Evolutionary conservation across 495 filamentous ascomycete species (phyloP).

Genomic region (Daldinia caldariorum): DNA sequence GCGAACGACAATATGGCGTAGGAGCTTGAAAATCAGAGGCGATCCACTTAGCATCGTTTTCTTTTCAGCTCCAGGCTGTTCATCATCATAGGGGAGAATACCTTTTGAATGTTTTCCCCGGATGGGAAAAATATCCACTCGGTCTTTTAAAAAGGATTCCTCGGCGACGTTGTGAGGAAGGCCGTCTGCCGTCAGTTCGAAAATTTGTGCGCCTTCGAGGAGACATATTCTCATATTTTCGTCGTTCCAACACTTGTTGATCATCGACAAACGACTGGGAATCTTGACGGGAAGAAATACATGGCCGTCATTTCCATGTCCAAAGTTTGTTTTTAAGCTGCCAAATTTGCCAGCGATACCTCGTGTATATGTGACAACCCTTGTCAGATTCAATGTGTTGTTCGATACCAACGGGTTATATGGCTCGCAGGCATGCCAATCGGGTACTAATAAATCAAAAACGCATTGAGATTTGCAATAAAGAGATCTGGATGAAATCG

Average conservation of each 20-base stretch:
- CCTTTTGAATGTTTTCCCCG: conserved; percentile 8
- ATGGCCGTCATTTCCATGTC: conserved; percentile 20
- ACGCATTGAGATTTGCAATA: conserved; percentile 25
- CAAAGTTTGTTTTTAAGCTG: conserved; percentile 11
- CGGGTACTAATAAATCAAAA: conserved; percentile 37
- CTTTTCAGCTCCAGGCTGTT: conserved; percentile 5
- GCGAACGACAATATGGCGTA: conserved; percentile 41
- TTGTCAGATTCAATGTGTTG: background rate
- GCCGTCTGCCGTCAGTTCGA: conserved; percentile 21
- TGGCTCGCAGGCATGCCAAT: conserved; percentile 35
- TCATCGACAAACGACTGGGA: conserved; percentile 1
- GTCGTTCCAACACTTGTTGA: conserved; percentile 19
- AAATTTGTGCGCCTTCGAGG: conserved; percentile 38
- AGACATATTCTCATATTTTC: conserved; percentile 25
- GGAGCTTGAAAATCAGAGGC: conserved; percentile 21
- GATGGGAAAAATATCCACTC: conserved; percentile 26
- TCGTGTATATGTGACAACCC: conserved; percentile 35
- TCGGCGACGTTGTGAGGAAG: conserved; percentile 5
- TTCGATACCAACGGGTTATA: conserved; percentile 12
- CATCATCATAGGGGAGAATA: conserved; percentile 45
- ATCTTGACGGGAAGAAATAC: conserved; percentile 28
- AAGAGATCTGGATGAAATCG: conserved; percentile 12
- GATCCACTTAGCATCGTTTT: conserved; percentile 5
- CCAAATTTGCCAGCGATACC: conserved; percentile 6
- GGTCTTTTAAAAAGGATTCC: background rate